Evolutionary conservation across 1,284 basidiomycete genomes (phyloP), one percentile per base, ranked within the genome.

Genomic region (Prillingera fragicola): DNA sequence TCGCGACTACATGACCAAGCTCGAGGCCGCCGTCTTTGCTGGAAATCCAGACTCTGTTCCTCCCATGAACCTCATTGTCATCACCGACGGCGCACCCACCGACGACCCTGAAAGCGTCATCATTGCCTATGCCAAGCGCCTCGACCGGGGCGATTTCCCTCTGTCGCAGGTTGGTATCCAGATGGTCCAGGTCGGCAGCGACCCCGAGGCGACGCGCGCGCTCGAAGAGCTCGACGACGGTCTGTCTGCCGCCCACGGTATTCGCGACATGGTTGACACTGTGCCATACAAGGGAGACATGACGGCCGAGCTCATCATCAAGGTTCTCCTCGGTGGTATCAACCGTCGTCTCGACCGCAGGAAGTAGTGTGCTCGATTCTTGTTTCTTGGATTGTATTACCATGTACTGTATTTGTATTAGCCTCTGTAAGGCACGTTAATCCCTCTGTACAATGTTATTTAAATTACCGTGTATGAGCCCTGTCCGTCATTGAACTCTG

Each of bases 111-210:
- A 63, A 41, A 56, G 58, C 15, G 64, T 67, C 9, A 40, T 69
- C 3, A 52, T 66, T 5, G 31, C 48, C 26, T 44, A 43, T 40
- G 64, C 64, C 1, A 55, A 53, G 41, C 40, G 65, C 55, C 63
- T 74, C 13, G 72, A 74, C 49, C 41, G 56, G n/a, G 63, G 66
- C 7, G 55, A 62, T 28, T 71, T 61, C 38, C 72, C 72, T 1
- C 49, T 69, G 3, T 54, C 59, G 19, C 73, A 74, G 57, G 56
- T 74, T 8, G 70, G 72, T 29, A 59, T 74, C 19, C 67, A 71
- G 48, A 65, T 74, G 42, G 48, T 74, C 19, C 72, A 73, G 48
- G 62, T 72, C 22, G 69, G 71, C 6, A 52, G 67, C 31, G 64
- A 65, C 34, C 13, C 50, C 1, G 60, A 63, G 39, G 65, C 60